Conservation (phyloP, 768 basidiomycete species). For the Clavaria fumosa region DNA sequence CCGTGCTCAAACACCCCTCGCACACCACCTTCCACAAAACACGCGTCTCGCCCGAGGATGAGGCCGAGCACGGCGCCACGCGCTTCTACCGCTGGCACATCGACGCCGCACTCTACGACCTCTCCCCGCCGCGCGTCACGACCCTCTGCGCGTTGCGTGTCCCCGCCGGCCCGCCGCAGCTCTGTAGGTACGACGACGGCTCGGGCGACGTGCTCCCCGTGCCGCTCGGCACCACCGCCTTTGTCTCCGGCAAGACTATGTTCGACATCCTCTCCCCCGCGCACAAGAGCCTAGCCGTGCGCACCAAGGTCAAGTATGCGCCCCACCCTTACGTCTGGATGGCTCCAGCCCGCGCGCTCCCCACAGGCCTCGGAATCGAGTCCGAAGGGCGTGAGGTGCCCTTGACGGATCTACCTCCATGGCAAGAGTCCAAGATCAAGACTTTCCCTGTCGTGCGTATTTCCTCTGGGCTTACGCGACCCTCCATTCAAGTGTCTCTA, state of each 20-base stretch:
- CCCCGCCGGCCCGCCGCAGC: constrained; percentile 49
- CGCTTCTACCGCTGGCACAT: constrained; percentile 90
- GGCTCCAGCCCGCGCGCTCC: constrained; percentile 53
- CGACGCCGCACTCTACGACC: constrained; percentile 70
- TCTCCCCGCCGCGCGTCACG: constrained; percentile 70
- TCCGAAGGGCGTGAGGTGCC: constrained; percentile 59
- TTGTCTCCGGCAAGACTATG: constrained; percentile 68
- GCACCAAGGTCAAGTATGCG: constrained; percentile 59
- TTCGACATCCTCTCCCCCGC: constrained; percentile 61
- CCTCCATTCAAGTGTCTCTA: constrained; percentile 2
- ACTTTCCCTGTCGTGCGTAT: constrained; percentile 44
- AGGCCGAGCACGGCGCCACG: constrained; percentile 64
- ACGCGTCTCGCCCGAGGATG: constrained; percentile 49
- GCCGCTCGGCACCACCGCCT: constrained; percentile 78
- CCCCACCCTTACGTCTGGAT: constrained; percentile 91
- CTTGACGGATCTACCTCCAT: constrained; percentile 55
- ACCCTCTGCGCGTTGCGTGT: constrained; percentile 69
- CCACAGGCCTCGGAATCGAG: constrained; percentile 76
- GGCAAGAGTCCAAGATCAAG: constrained; percentile 68
- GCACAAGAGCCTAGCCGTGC: constrained; percentile 68
- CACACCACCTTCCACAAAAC: constrained; percentile 85
- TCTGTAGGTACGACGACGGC: constrained; percentile 69
- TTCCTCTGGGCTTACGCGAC: constrained; percentile 17
- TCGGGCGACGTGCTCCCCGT: constrained; percentile 72
- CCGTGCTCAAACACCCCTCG: constrained; percentile 71